These are phyloP conservation scores for Sordariomycetes sp. DNA, from an alignment of 2,329 filamentous ascomycete genomes.

Conservation along the genomic window DNA sequence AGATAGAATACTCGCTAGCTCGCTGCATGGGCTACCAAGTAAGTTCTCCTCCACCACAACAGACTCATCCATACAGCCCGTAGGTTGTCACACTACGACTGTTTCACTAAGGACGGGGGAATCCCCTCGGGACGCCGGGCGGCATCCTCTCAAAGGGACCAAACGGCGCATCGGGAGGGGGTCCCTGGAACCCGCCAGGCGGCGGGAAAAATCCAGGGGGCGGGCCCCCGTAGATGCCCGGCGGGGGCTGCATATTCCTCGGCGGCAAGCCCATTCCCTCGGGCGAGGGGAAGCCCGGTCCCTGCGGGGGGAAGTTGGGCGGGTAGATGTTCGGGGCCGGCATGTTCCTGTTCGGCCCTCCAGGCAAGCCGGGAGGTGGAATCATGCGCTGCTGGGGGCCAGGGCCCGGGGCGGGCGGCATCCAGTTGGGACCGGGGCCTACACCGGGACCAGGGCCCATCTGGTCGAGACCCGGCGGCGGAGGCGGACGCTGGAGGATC, in stretches of 20 bases:
- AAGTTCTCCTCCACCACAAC: too few relatives aligned
- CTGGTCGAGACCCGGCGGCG: constrained; percentile 48
- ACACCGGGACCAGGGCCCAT: constrained; percentile 30
- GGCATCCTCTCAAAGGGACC: constrained; percentile 1
- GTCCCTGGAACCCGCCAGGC: constrained; percentile 26
- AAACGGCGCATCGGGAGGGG: constrained; percentile 1
- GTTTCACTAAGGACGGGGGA: not conserved
- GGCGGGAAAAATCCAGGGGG: constrained; percentile 40
- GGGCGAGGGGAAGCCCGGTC: constrained; percentile 29
- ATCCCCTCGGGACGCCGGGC: constrained; percentile 1
- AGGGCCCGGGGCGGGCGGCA: constrained; percentile 32
- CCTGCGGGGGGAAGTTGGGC: constrained; percentile 46
- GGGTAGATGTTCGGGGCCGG: constrained; percentile 46
- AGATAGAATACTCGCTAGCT: too few relatives aligned
- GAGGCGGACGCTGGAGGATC: constrained; percentile 53
- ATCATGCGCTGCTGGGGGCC: constrained; percentile 31
- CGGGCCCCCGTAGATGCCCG: constrained; percentile 42
- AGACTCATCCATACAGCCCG: not conserved
- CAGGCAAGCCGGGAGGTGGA: constrained; percentile 46
- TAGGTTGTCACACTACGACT: not conserved
- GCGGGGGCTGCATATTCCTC: constrained; percentile 46
- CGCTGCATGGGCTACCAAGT: too few relatives aligned
- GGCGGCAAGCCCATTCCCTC: constrained; percentile 40
- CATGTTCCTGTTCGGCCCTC: constrained; percentile 27
- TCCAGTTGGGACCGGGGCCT: constrained; percentile 35